phyloP scores from a whole-genome alignment of 495 filamentous ascomycete species.

The Corynascus novoguineensis region DNA sequence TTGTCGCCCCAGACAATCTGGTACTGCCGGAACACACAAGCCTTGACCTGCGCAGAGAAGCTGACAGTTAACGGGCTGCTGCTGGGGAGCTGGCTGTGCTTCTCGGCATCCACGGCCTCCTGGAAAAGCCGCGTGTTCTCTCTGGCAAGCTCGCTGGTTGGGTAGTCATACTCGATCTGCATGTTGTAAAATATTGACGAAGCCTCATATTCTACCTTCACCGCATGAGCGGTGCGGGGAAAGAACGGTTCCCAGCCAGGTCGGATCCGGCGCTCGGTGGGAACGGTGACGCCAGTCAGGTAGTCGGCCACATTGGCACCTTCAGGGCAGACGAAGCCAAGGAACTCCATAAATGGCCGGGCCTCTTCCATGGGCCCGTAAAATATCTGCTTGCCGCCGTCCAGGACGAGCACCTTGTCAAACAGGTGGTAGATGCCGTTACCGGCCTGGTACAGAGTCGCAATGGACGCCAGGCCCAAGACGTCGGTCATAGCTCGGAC shows the following conservation, averaged over 20 bases:
- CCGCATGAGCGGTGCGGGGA: slow-evolving; percentile 41
- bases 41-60: slow-evolving; percentile 51
- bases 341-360: slow-evolving; percentile 49
- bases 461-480: slow-evolving; percentile 49
- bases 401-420: slow-evolving; percentile 57
- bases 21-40: slow-evolving; percentile 49
- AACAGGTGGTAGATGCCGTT: slow-evolving; percentile 62
- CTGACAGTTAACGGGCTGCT: slow-evolving; percentile 50
- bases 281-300: slow-evolving; percentile 42
- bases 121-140: slow-evolving; percentile 46
- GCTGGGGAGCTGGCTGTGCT: slow-evolving; percentile 34
- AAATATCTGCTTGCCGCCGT: slow-evolving; percentile 59
- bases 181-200: slow-evolving; percentile 34
- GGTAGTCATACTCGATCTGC: slow-evolving; percentile 48
- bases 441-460: slow-evolving; percentile 69
- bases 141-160: slow-evolving; percentile 38
- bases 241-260: slow-evolving; percentile 36
- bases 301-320: slow-evolving; percentile 57
- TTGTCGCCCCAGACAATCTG: slow-evolving; percentile 59
- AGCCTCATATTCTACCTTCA: slow-evolving; percentile 38
- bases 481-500: slow-evolving; percentile 51
- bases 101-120: slow-evolving; percentile 42
- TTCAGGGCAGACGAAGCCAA: slow-evolving; percentile 47
- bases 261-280: slow-evolving; percentile 22
- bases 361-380: slow-evolving; percentile 52